Base-by-base conservation (phyloP, 2,329 filamentous ascomycete genomes). In the Exophiala phaeomuriformis region DNA sequence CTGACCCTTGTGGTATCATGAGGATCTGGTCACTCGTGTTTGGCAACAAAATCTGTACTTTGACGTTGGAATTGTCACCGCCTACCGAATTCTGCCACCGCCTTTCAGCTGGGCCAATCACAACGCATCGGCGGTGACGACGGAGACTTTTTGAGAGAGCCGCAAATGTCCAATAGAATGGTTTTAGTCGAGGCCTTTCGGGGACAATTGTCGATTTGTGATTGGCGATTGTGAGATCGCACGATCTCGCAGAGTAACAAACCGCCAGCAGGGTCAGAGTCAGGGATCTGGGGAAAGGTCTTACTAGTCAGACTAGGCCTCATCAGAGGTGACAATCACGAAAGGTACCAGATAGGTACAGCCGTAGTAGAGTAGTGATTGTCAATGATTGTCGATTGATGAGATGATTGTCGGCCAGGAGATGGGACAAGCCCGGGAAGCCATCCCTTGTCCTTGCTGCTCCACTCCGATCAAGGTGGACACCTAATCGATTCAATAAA, bases 81-180 rank as follows among this genome's bases (percentile, higher is more conserved):
- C 10, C 28, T 31, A 30, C 10, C 6, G 28, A 31, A 51, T 51
- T 39, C 49, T 51, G 49, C 40, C 47, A 49, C 47, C 47, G 47
- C 47, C 35, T 41, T 41, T 6, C 1, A n/a, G n/a, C n/a, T 8
- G 35, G n/a, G 8, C 35, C n/a, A n/a, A 37, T 37, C 35, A 8
- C 35, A 19, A 19, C 19, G 19, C 19, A 19, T 19, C 19, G 19
- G 19, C 19, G 19, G 19, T 19, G 19, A 19, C 19, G 19, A 19
- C 19, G 19, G 19, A 19, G 19, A 19, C 19, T 19, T 19, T 19
- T 19, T 19, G 19, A 1, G 19, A 19, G n/a, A 37, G 35, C 35
- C 35, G 32, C 39, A 5, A 41, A 27, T 39, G 36, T 5, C 36
- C 10, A 9, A n/a, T 12, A 39, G 4, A 5, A 47, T 4, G 29